Base-by-base conservation (phyloP, 148 eudicot species). In the Fagopyrum tataricum region DNA sequence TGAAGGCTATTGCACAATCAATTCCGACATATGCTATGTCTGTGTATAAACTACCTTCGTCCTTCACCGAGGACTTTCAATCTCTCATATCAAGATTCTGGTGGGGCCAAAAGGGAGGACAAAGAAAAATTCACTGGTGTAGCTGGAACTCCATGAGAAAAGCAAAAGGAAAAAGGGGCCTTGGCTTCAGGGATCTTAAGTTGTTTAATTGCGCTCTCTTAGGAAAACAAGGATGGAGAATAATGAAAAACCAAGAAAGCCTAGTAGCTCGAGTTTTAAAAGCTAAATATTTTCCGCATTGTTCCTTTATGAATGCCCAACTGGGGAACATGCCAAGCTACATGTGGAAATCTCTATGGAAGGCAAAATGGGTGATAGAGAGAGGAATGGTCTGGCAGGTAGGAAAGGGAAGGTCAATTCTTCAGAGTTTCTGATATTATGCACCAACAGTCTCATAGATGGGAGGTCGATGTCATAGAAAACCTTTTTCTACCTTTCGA, bases 391-490 rank as follows among this genome's bases (percentile, higher is more conserved):
- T 5, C 0, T 53, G 58, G 58, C 23, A 18, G 23, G 58, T 53
- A 23, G 58, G 58, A 0, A 53, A 53, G 8, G 23, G 58, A 23
- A 53, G 58, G 6, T 4, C 58, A 20, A 53, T 53, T 17, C 1
- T 4, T 53, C 2, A 53, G 6, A 53, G 58, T 53, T 2, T 4
- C 7, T 18, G 58, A 53, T 6, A 1, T 53, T 7, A 0, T 49
- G 55, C n/a, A n/a, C n/a, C n/a, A n/a, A n/a, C 4, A 3, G 0
- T 6, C 0, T 0, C 21, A n/a, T 0, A 23, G 8, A 3, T 4
- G 23, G 1, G 2, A 6, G 9, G 17, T 20, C 21, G 9, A 53
- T 5, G 24, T 3, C 1, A 9, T 53, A 1, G 23, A 53, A 1
- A n/a, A 6, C 8, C 4, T 4, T 2, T 53, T 53, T 23, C 58